phyloP scores from a whole-genome alignment of 768 basidiomycete genomes.

The Epithele typhae region DNA sequence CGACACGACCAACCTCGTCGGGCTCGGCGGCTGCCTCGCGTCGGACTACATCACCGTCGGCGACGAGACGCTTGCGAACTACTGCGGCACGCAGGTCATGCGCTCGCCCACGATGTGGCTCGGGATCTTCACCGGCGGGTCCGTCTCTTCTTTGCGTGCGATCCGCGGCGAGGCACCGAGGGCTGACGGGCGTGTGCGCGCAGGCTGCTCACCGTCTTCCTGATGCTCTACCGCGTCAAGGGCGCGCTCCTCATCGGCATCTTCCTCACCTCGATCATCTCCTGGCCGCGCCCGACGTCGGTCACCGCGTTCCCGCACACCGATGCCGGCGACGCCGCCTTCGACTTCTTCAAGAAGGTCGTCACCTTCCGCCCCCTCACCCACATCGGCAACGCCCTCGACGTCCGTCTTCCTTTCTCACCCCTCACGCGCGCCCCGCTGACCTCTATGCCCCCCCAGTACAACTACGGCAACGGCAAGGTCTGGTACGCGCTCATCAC shows the following conservation, averaged over 20 bases:
- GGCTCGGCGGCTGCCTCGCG: slow-evolving; percentile 69
- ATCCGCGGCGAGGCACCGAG: too few species aligned
- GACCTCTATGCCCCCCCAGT: slow-evolving; percentile 3
- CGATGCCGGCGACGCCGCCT: slow-evolving; percentile 59
- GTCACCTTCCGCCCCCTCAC: slow-evolving; percentile 67
- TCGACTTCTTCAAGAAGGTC: slow-evolving; percentile 82
- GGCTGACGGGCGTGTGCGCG: neutral
- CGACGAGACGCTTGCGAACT: slow-evolving; percentile 43
- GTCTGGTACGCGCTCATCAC: slow-evolving; percentile 89
- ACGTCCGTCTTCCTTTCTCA: slow-evolving; percentile 39
- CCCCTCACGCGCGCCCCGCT: too few species aligned
- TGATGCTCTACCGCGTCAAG: slow-evolving; percentile 83
- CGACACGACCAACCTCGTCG: slow-evolving; percentile 62
- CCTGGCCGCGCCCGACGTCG: slow-evolving; percentile 79
- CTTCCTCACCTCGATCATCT: slow-evolving; percentile 78
- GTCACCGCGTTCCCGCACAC: slow-evolving; percentile 84
- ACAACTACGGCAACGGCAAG: slow-evolving; percentile 48
- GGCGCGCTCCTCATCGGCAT: slow-evolving; percentile 84
- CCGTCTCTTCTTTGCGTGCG: slow-evolving; percentile 17
- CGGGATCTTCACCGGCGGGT: slow-evolving; percentile 85
- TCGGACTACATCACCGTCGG: slow-evolving; percentile 51
- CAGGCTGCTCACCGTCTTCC: slow-evolving; percentile 68
- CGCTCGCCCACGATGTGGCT: slow-evolving; percentile 81
- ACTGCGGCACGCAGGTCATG: slow-evolving; percentile 61
- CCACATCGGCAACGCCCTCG: slow-evolving; percentile 60